Evolutionary conservation across 768 basidiomycete genomes (phyloP), one percentile per base, ranked within the genome.

Genomic region (Suillus spraguei): DNA sequence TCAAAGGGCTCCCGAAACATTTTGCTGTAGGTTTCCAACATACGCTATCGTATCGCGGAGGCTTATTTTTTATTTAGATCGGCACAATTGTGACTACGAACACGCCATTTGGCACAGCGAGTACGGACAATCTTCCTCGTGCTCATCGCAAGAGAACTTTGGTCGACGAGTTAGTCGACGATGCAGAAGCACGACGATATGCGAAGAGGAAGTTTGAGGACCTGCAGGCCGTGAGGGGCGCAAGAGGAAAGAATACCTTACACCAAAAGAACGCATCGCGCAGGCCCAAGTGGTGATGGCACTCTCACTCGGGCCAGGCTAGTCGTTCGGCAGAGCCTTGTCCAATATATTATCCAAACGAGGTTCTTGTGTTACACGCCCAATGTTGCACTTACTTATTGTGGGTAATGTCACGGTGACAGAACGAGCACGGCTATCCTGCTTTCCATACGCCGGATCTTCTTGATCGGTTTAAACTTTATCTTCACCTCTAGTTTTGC

Each of bases 161-260:
- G 54, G 91, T 97, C 28, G 94, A 95, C 65, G 95, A 96, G 70
- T 81, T 97, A 41, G 86, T 96, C 59, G 92, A 92, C 69, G 94
- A 96, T 77, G 88, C 92, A 3, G 91, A 95, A 76, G 85, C 92
- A 33, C 87, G 86, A 73, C 83, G 88, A 64, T 95, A 95, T 72
- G 90, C 95, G n/a, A 95, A 95, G 79, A 87, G 85, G 79, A 96
- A 96, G 79, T 95, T 94, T 76, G 85, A 85, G 65, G 91, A 93
- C 60, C 76, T 95, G 54, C 89, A 93, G 76, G 71, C 75, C 6
- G 84, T 86, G 49, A 83, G 89, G 68, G 88, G 85, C 22, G 87
- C 87, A 17, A 87, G 80, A 69, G 92, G 93, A 9, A 83, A 83
- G 66, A 87, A 87, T 59, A 94, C 91, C 1, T 76, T 90, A n/a